Evolutionary conservation across 2,329 filamentous ascomycete genomes (phyloP).

Genomic region (Fonsecaea erecta): DNA sequence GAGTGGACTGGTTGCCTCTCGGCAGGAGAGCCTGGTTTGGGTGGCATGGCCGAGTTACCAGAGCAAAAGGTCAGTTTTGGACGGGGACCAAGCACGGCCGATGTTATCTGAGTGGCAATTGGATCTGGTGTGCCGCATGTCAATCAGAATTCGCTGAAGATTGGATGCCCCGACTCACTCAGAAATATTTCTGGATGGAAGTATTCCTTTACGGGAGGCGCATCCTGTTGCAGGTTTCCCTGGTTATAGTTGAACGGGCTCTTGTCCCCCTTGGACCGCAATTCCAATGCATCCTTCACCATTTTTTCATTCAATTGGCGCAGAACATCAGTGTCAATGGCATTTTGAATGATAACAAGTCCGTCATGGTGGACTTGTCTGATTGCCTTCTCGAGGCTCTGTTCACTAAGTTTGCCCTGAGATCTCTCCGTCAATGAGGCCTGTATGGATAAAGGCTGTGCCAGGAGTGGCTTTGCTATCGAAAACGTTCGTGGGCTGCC

Average conservation of each 20-base stretch:
- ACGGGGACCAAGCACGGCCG: slow-evolving; percentile 58
- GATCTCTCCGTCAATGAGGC: slow-evolving; percentile 8
- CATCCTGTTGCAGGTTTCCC: slow-evolving; percentile 64
- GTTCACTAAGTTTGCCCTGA: slow-evolving; percentile 29
- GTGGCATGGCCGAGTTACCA: slow-evolving; percentile 62
- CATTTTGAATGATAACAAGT: slow-evolving; percentile 61
- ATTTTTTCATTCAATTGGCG: slow-evolving; percentile 64
- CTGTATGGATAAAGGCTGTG: slow-evolving; percentile 6
- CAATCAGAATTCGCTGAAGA: not conserved
- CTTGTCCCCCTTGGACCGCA: slow-evolving; percentile 59
- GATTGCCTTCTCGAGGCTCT: slow-evolving; percentile 62
- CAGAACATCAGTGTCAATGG: slow-evolving; percentile 56
- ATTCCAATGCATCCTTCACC: slow-evolving; percentile 59
- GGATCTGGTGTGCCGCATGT: slow-evolving; percentile 46
- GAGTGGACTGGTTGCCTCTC: slow-evolving; percentile 62
- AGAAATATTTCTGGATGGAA: slow-evolving; percentile 59
- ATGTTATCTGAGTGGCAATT: slow-evolving; percentile 49
- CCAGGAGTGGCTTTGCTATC: not conserved
- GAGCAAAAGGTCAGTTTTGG: slow-evolving; percentile 64
- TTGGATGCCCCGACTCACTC: slow-evolving; percentile 49
- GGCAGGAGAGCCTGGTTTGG: slow-evolving; percentile 46
- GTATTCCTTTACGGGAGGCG: slow-evolving; percentile 56
- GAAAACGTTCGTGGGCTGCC: not conserved
- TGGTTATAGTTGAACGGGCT: slow-evolving; percentile 67
- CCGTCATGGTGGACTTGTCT: slow-evolving; percentile 59